A percentile compares a stretch with the other conserved stretches of the same genome.
Conservation (phyloP, 148 eudicot species). For the Rhododendron mucronatum region DNA sequence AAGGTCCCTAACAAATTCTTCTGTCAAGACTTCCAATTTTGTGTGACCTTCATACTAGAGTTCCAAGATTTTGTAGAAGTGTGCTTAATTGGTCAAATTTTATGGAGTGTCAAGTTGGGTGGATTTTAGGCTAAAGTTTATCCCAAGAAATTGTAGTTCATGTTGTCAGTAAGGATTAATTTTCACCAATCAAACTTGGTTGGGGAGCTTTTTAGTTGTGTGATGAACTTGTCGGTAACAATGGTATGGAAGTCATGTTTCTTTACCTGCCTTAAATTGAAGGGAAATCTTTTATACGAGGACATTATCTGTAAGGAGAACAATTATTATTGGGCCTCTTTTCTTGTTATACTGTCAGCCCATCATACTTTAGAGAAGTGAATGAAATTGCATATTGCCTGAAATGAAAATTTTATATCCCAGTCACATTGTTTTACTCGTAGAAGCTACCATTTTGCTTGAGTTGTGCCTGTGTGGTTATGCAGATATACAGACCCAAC, state of each 20-base stretch:
- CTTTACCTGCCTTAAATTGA: not conserved
- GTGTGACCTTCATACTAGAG: not conserved
- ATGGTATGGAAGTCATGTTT: not conserved
- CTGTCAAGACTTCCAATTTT: not conserved
- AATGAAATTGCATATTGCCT: not conserved
- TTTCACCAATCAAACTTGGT: not conserved
- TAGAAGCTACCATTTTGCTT: not conserved
- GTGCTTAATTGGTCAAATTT: not conserved
- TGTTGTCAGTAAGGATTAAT: not conserved
- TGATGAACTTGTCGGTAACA: not conserved
- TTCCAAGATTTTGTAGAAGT: not conserved
- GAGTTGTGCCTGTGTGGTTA: not conserved
- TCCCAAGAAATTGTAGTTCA: not conserved
- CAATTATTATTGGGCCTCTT: not conserved
- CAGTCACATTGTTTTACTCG: not conserved
- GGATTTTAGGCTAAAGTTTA: not conserved
- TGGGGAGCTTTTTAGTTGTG: not conserved
- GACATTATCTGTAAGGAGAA: not conserved
- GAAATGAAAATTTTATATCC: not conserved
- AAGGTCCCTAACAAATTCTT: not conserved
- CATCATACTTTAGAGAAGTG: not conserved
- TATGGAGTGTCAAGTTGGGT: not conserved
- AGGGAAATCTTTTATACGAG: not conserved
- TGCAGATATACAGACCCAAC: no score
- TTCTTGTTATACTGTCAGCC: not conserved